Base-by-base conservation (phyloP, 1,139 yeast species). In the Hansenula sp. region DNA sequence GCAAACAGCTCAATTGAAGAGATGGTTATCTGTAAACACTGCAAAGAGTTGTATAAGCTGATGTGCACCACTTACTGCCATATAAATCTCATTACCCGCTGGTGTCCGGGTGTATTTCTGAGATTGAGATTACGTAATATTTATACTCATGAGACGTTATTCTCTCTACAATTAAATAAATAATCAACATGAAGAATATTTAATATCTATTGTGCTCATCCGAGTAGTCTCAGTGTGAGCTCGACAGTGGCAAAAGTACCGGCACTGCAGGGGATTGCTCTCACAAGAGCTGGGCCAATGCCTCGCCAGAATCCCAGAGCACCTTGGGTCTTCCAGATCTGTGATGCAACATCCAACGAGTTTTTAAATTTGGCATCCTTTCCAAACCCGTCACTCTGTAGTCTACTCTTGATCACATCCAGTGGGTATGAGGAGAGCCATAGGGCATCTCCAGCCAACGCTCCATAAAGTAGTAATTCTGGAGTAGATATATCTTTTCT, bases 391-490 rank as follows among this genome's bases (percentile, higher is more conserved):
- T 82, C 88, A 47, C 85, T 73, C 57, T 83, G 92, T n/a, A 83
- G 68, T 50, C 77, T 73, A 29, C 84, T 75, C 53, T 82, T 82
- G 51, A 83, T 69, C 19, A 82, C 89, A 55, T 82, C 96, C 25
- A 85, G 68, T n/a, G 96, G 96, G 56, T 87, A 87, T 29, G 78
- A 72, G 33, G 79, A 73, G 19, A 77, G 65, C 96, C 95, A 87
- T 66, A 87, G 74, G 2, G 88, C 69, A 49, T 85, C 82, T 28
- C 96, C 96, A 4, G 95, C 84, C 37, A 82, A 65, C 11, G 90
- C 95, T 50, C 96, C 95, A 56, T 68, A 86, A 30, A 74, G 47
- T 57, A 82, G 68, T 32, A 83, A 67, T 56, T 82, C 80, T 47
- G 79, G 74, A 0, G 90, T 77, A 2, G 78, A 69, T 25, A 83